Base-by-base conservation (phyloP, 169 alveolate genomes). In the Babesia ovis region DNA sequence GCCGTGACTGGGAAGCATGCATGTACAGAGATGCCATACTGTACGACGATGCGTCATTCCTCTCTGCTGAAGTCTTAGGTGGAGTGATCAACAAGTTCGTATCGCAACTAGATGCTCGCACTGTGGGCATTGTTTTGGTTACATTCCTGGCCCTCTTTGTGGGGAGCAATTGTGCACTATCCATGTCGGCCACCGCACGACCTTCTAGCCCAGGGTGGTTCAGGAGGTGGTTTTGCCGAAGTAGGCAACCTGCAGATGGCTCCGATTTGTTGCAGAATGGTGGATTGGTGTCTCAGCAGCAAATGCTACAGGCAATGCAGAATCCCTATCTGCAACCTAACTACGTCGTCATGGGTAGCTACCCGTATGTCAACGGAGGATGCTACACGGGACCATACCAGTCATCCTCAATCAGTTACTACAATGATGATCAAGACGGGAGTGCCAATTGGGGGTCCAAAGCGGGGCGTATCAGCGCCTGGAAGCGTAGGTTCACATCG, bases 1-100 rank as follows among this genome's bases (percentile, higher is more conserved):
- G 89, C 50, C 60, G 67, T 22, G 77, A 81, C 37, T 81, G 89
- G 89, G 89, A 81, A 84, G 42, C 61, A 11, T 81, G 89, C 51
- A 81, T 81, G 89, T 66, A 79, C 39, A 70, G 71, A 81, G 84
- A 72, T 50, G 74, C 71, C 31, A 25, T 62, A 20, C 58, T 72
- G 0, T 70, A 72, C 68, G 80, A 81, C 61, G 81, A 81, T 34
- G 55, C 82, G 18, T 64, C 85, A 8, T 59, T 57, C 25, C 37
- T 81, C 18, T 81, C 84, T 1, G 89, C 79, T 34, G 81, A 71
- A 59, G 59, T 81, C 20, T 51, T 81, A 18, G 89, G 81, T 12
- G 74, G 77, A 2, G 71, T 71, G 16, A 50, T 81, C 0, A 81
- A 81, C 55, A 73, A 66, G 29, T 61, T 81, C 20, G 57, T 81